These are phyloP conservation scores for Aspergillus piperis DNA, from an alignment of 2,329 filamentous ascomycete species.

Conservation along the genomic window DNA sequence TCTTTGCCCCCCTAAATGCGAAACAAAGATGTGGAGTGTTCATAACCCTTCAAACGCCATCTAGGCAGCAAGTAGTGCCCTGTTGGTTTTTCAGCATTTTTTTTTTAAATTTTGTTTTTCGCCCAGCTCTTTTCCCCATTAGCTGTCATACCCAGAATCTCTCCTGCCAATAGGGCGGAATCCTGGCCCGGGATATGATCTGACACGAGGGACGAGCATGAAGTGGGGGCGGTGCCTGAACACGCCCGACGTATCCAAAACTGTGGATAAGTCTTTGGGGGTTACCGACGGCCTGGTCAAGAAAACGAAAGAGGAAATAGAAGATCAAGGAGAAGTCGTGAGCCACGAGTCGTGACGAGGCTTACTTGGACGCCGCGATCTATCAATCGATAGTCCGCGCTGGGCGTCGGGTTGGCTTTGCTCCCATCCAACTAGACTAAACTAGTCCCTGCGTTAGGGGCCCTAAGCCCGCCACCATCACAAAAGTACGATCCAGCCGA, in stretches of 20 bases:
- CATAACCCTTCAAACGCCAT: background rate
- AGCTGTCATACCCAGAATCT: background rate
- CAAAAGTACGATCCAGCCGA: slow-evolving; percentile 14
- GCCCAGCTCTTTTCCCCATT: background rate
- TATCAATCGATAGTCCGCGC: slow-evolving; percentile 21
- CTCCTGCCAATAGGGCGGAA: background rate
- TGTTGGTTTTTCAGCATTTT: background rate
- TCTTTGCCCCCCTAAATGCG: background rate
- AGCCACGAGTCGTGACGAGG: background rate
- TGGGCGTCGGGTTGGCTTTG: background rate
- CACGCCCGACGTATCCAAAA: background rate
- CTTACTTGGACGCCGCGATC: background rate
- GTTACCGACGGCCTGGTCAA: background rate
- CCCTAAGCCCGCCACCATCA: background rate
- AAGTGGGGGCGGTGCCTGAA: background rate
- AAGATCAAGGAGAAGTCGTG: background rate
- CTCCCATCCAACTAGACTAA: slow-evolving; percentile 14
- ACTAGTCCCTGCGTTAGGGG: slow-evolving; percentile 17
- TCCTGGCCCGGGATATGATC: background rate
- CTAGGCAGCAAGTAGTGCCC: background rate
- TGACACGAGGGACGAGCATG: background rate
- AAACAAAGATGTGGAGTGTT: background rate
- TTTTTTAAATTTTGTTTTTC: background rate
- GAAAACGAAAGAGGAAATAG: background rate
- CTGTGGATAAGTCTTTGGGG: background rate